phyloP scores from a whole-genome alignment of 495 filamentous ascomycete species.

The Parathielavia appendiculata region DNA sequence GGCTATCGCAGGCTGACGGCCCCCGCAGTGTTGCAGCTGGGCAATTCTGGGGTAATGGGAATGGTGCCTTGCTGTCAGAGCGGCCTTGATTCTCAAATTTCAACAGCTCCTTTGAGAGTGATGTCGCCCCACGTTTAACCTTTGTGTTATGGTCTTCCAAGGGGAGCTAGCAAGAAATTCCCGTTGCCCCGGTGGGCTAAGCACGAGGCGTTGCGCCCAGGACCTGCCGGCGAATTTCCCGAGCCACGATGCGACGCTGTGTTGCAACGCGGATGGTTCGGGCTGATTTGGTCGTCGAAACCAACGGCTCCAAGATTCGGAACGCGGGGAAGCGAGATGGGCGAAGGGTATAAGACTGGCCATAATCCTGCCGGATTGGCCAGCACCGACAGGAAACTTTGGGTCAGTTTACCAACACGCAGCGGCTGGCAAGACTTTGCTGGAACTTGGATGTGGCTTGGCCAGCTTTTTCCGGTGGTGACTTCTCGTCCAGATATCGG shows the following conservation, averaged over 20 bases:
- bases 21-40: slow-evolving; percentile 5
- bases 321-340: too few species aligned
- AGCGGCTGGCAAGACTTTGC: too few species aligned
- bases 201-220: neutral
- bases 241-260: neutral
- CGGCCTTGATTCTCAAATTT: neutral
- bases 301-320: too few species aligned
- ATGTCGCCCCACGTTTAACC: neutral
- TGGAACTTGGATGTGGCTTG: too few species aligned
- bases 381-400: too few species aligned
- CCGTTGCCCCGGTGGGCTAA: neutral
- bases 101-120: neutral
- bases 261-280: neutral
- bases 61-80: neutral
- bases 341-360: too few species aligned
- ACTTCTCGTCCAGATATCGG: too few species aligned
- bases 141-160: neutral
- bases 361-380: neutral
- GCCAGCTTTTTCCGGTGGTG: too few species aligned
- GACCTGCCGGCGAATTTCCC: neutral
- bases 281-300: neutral
- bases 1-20: neutral
- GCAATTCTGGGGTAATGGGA: neutral
- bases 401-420: too few species aligned
- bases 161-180: neutral